phyloP scores from a whole-genome alignment of 192 early-diverging fungal genomes.

The Podila clonocystis region DNA sequence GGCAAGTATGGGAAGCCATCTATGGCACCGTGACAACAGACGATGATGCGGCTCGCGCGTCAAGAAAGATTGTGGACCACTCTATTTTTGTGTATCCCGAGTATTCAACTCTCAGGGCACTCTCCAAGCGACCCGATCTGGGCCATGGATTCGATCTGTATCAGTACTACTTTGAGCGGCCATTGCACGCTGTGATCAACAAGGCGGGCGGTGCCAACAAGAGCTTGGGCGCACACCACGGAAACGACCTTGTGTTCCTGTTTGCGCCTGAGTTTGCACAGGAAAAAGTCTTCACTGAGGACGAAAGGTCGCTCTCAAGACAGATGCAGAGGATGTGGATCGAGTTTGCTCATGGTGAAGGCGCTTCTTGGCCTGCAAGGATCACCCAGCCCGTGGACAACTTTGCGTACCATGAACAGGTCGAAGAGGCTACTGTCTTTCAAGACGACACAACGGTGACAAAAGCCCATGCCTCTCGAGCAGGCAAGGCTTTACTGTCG shows the following conservation, averaged over 20 bases:
- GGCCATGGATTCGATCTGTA: constrained; percentile 6
- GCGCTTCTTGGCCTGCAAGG: neutral
- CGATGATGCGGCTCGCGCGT: neutral
- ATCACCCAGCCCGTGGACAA: constrained; percentile 16
- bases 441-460: neutral
- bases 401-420: constrained; percentile 11
- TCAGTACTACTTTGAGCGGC: constrained; percentile 34
- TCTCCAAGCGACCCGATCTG: constrained; percentile 27
- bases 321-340: constrained; percentile 33
- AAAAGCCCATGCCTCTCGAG: neutral
- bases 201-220: neutral
- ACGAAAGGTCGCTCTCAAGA: constrained; percentile 11
- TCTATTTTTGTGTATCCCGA: constrained; percentile 7
- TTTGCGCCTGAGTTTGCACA: constrained; percentile 26
- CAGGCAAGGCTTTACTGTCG: constrained; percentile 4
- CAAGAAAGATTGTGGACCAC: constrained; percentile 4
- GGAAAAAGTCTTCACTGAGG: constrained; percentile 11
- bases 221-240: constrained; percentile 29
- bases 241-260: constrained; percentile 28
- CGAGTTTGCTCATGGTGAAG: constrained; percentile 21
- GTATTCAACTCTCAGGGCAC: constrained; percentile 14
- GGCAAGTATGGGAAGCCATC: constrained; percentile 11
- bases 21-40: constrained; percentile 17
- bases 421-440: constrained; percentile 20
- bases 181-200: constrained; percentile 8